Base-by-base conservation (phyloP, 495 filamentous ascomycete genomes). In the Neurospora pannonica region DNA sequence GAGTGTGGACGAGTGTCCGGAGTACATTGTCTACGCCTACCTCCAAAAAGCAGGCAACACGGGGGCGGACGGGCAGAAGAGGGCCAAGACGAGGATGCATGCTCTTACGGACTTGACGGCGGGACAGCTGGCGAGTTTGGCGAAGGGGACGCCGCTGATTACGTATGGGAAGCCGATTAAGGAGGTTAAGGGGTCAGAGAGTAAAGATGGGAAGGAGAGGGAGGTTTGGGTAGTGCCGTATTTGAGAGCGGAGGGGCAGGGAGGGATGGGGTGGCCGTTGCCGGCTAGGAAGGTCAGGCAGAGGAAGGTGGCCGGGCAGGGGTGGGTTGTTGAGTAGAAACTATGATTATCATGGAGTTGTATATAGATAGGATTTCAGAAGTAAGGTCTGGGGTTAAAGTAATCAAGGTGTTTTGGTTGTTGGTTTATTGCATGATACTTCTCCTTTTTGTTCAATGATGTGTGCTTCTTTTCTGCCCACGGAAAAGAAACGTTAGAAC, bases 151-250 rank as follows among this genome's bases (percentile, higher is more conserved):
- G 17, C 94, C 95, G 73, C 84, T 98, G 73, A 80, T 98, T 34
- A 87, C 87, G 46, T 95, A 95, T 75, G 92, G 93, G 0, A 99
- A 98, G 85, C 97, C 96, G 4, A 89, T 98, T 43, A 97, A 95
- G 84, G 90, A 92, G 76, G 79, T 82, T 21, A 79, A 82, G 70
- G 79, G 72, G 0, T 75, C 74, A 10, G 77, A 80, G 46, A 88
- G 88, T 9, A 85, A 74, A 17, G 89, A 89, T 31, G 86, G 86
- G 31, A 85, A 87, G 78, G 86, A 86, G 72, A 86, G 95, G 72
- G 90, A 93, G 76, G 93, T 91, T 75, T 97, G 93, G 92, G 93
- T 97, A 34, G 88, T 95, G 71, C 92, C 92, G 42, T 90, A 89
- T 76, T 83, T 93, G 54, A 89, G 93, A 9, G 90, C 91, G 8